phyloP scores from a whole-genome alignment of 306 rosid genomes.

The Lablab purpureus region DNA sequence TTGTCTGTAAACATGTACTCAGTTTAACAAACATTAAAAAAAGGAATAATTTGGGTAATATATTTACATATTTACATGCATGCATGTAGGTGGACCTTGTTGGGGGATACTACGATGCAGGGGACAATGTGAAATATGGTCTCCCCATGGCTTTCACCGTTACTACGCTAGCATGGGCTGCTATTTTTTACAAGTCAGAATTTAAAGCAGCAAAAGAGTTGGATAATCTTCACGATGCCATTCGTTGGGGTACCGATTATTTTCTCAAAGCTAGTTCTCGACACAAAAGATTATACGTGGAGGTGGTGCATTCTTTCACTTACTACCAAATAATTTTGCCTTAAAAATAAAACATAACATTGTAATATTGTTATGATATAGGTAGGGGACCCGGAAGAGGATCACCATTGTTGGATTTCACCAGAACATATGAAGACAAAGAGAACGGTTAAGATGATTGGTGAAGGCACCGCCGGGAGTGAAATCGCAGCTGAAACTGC shows the following conservation, averaged over 20 bases:
- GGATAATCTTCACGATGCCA: slow-evolving; percentile 60
- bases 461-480: slow-evolving; percentile 59
- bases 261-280: slow-evolving; percentile 63
- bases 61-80: neutral
- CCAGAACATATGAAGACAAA: slow-evolving; percentile 85
- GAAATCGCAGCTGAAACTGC: slow-evolving; percentile 96
- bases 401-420: slow-evolving; percentile 83
- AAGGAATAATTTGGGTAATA: neutral
- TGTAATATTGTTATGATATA: neutral
- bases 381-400: slow-evolving; percentile 84
- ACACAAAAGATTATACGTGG: slow-evolving; percentile 61
- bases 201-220: slow-evolving; percentile 65
- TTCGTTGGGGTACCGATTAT: slow-evolving; percentile 93
- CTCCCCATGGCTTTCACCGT: slow-evolving; percentile 95
- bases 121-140: slow-evolving; percentile 95
- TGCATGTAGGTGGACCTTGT: slow-evolving; percentile 72
- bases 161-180: slow-evolving; percentile 86
- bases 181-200: slow-evolving; percentile 59
- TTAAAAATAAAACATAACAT: neutral
- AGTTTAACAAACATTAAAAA: neutral
- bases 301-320: slow-evolving; percentile 51
- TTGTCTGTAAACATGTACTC: too few species aligned
- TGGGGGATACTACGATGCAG: slow-evolving; percentile 97
- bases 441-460: slow-evolving; percentile 70
- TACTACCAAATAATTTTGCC: neutral